phyloP scores from a whole-genome alignment of 805 yeast genomes.

The Cyberlindnera subsufficiens region DNA sequence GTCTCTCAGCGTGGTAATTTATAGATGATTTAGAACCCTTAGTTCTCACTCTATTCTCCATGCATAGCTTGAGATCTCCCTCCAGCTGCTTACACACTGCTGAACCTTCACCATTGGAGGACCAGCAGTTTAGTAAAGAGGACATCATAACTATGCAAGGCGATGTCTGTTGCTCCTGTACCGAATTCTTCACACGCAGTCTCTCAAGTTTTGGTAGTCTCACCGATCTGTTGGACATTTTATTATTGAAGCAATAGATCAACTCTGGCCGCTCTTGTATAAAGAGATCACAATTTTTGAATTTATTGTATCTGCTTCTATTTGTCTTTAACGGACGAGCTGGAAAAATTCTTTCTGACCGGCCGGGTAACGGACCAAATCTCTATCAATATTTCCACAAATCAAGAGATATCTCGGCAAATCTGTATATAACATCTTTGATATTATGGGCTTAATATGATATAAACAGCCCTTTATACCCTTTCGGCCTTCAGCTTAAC shows the following conservation, averaged over 20 bases:
- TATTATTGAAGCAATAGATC: too few relatives aligned
- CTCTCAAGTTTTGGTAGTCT: conserved; percentile 70
- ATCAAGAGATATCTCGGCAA: too few relatives aligned
- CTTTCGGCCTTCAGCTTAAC: too few relatives aligned
- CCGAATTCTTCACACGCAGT: conserved; percentile 62
- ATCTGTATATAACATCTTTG: too few relatives aligned
- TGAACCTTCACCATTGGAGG: conserved; percentile 85
- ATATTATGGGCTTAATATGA: too few relatives aligned
- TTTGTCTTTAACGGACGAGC: too few relatives aligned
- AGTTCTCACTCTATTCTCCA: conserved; percentile 35
- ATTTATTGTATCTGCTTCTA: too few relatives aligned
- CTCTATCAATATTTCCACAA: too few relatives aligned
- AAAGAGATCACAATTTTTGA: background rate
- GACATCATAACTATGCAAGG: conserved; percentile 81
- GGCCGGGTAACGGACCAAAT: too few relatives aligned
- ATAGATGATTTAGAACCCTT: conserved; percentile 34
- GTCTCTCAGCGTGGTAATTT: conserved; percentile 48
- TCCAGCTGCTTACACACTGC: conserved; percentile 60
- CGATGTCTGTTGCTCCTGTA: conserved; percentile 50
- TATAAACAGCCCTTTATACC: too few relatives aligned
- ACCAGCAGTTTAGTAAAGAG: conserved; percentile 89
- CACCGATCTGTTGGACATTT: conserved; percentile 30
- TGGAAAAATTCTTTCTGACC: too few relatives aligned
- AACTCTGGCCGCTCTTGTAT: background rate
- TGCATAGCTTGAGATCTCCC: conserved; percentile 67